Evolutionary conservation across 805 yeast genomes (phyloP).

Genomic region (Kodamaea jinghongensis): DNA sequence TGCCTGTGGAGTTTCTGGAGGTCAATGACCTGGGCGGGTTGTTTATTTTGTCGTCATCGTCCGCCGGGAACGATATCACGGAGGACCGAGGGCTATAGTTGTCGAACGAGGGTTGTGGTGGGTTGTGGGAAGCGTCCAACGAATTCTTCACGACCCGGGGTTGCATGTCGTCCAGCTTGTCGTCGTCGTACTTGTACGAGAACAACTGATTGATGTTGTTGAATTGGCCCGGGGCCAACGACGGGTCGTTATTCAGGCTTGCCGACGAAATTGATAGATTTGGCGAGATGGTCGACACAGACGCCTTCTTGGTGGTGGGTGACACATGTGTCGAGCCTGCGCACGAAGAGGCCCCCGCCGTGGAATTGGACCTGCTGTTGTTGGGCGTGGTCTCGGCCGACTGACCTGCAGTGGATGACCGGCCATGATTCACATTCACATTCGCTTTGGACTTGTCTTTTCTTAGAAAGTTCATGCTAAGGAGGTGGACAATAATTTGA

Average conservation of each 20-base stretch:
- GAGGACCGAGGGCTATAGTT: conserved; percentile 15
- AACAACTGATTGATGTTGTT: conserved; percentile 9
- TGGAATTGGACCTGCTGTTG: conserved; percentile 3
- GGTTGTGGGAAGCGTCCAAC: not conserved
- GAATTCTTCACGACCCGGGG: conserved; percentile 1
- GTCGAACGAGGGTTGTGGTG: conserved; percentile 2
- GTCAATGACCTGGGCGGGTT: not conserved
- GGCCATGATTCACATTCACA: conserved; percentile 5
- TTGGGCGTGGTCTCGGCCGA: conserved; percentile 1
- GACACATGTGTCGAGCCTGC: not conserved
- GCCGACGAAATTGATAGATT: conserved; percentile 7
- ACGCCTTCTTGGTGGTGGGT: not conserved
- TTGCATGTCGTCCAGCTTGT: conserved; percentile 1
- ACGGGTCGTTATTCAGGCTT: not conserved
- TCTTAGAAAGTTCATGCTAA: conserved; percentile 24
- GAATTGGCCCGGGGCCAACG: conserved; percentile 2
- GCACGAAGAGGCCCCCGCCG: conserved; percentile 2
- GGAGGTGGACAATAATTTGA: not conserved
- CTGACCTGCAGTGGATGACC: conserved; percentile 10
- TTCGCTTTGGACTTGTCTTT: conserved; percentile 22
- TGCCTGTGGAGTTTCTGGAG: not conserved
- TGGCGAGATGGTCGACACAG: conserved; percentile 9
- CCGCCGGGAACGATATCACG: conserved; percentile 9
- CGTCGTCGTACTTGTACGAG: conserved; percentile 12
- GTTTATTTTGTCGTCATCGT: conserved; percentile 1